Percentiles rank a stretch among this genome's conserved stretches.
Evolutionary conservation across 345 rosid species (phyloP).

Genomic region (Lagerstroemia speciosa): DNA sequence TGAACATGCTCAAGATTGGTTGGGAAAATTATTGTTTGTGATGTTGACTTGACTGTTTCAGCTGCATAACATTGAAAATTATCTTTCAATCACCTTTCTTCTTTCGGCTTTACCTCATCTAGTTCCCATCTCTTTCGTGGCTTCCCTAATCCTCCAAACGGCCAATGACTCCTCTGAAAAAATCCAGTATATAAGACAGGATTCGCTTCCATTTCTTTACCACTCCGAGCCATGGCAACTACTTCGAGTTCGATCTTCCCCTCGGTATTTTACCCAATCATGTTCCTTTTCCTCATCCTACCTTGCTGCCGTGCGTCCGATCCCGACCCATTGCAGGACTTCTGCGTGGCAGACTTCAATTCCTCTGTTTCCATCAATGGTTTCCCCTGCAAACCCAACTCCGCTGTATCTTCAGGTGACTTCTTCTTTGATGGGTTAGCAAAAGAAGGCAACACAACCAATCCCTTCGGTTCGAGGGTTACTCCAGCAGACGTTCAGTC

Average conservation of each 20-base stretch:
- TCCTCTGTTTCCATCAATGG: constrained; percentile 43
- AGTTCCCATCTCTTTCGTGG: no score
- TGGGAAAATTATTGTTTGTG: background rate
- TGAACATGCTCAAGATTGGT: background rate
- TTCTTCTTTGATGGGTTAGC: constrained; percentile 58
- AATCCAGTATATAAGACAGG: background rate
- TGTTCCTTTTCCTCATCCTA: constrained; percentile 26
- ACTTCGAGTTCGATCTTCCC: background rate
- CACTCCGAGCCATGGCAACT: background rate
- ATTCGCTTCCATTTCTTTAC: background rate
- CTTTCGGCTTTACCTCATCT: background rate
- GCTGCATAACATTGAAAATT: background rate
- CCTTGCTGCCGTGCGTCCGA: constrained; percentile 36
- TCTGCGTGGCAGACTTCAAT: constrained; percentile 45
- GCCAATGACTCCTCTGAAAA: constrained; percentile 1
- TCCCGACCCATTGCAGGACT: constrained; percentile 61
- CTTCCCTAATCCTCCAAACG: background rate
- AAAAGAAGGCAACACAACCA: constrained; percentile 42
- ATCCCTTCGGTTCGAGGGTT: constrained; percentile 21
- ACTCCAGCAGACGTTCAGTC: constrained; percentile 36
- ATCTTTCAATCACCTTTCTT: background rate
- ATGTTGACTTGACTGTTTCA: background rate
- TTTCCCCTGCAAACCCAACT: constrained; percentile 57
- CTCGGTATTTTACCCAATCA: background rate
- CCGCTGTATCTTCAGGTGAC: constrained; percentile 40